These are phyloP conservation scores for Xylaria sp. DNA, from an alignment of 2,329 filamentous ascomycete species.

Conservation along the genomic window DNA sequence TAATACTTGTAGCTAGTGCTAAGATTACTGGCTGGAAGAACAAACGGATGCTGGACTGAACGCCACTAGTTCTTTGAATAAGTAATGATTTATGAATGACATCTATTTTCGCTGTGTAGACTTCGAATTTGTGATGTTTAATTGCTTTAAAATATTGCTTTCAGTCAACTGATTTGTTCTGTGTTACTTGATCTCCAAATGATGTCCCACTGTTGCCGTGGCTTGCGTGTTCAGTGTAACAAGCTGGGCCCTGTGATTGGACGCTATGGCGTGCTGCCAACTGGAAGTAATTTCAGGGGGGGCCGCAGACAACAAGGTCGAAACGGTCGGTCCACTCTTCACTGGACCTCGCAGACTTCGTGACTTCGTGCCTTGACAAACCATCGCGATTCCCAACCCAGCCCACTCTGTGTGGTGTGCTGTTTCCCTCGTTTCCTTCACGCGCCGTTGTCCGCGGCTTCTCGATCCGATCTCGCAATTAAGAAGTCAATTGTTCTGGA, in stretches of 20 bases:
- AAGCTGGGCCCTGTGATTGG: constrained; percentile 33
- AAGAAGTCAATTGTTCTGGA: background rate
- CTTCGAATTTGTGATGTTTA: background rate
- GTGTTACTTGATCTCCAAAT: constrained; percentile 7
- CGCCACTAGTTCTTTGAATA: constrained; percentile 18
- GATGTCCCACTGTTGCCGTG: constrained; percentile 10
- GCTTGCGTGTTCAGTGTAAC: constrained; percentile 19
- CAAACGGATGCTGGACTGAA: constrained; percentile 3
- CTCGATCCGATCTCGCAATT: constrained; percentile 17
- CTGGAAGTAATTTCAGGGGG: constrained; percentile 35
- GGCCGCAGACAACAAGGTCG: constrained; percentile 13
- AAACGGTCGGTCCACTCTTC: constrained; percentile 25
- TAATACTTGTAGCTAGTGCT: background rate
- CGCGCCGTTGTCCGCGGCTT: constrained; percentile 21
- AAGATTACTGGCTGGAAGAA: background rate
- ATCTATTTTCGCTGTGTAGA: background rate
- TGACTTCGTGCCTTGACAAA: constrained; percentile 28
- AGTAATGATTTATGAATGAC: background rate
- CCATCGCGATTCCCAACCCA: constrained; percentile 32
- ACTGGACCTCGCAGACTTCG: constrained; percentile 15
- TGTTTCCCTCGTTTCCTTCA: constrained; percentile 45
- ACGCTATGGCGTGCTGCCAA: background rate
- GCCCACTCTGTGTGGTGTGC: constrained; percentile 44
- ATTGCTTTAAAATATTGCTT: background rate
- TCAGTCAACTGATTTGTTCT: constrained; percentile 1